Percentiles rank a stretch among this genome's conserved stretches.
These are phyloP conservation scores for Penicillium sumatraense DNA, from an alignment of 2,329 filamentous ascomycete genomes.

Conservation along the genomic window DNA sequence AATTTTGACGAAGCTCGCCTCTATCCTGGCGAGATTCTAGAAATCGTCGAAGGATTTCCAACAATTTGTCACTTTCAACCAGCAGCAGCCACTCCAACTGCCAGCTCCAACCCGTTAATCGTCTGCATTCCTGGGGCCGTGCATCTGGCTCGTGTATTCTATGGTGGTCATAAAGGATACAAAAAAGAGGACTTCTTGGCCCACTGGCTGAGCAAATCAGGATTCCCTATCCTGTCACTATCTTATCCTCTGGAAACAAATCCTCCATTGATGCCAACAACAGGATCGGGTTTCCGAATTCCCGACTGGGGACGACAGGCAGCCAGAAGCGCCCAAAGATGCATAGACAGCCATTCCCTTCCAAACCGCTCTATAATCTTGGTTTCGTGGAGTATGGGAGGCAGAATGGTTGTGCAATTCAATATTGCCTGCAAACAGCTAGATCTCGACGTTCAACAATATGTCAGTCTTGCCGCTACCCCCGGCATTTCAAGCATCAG, in stretches of 20 bases:
- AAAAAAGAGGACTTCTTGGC: conserved; percentile 20
- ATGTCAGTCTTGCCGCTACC: conserved; percentile 18
- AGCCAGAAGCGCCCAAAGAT: conserved; percentile 13
- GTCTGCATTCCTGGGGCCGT: conserved; percentile 24
- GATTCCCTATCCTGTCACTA: conserved; percentile 21
- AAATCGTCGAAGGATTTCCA: conserved; percentile 12
- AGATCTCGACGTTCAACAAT: conserved; percentile 14
- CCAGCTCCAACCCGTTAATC: conserved; percentile 10
- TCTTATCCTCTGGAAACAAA: conserved; percentile 26
- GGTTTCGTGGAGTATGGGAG: conserved; percentile 22
- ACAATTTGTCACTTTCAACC: conserved; percentile 19
- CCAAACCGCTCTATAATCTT: conserved; percentile 9
- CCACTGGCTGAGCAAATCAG: conserved; percentile 20
- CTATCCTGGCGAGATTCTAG: conserved; percentile 14
- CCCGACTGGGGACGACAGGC: conserved; percentile 25
- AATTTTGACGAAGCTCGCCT: not conserved
- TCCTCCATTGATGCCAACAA: conserved; percentile 17
- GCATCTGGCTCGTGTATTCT: conserved; percentile 26
- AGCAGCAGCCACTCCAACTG: not conserved
- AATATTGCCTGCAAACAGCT: conserved; percentile 14
- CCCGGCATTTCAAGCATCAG: conserved; percentile 18
- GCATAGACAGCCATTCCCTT: conserved; percentile 14
- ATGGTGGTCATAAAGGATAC: conserved; percentile 24
- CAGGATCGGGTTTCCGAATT: conserved; percentile 16
- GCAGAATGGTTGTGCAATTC: conserved; percentile 21